A percentile compares a stretch with the other conserved stretches of the same genome.
These are phyloP conservation scores for Xylariaceae sp. DNA, from an alignment of 2,329 filamentous ascomycete genomes.

Conservation along the genomic window DNA sequence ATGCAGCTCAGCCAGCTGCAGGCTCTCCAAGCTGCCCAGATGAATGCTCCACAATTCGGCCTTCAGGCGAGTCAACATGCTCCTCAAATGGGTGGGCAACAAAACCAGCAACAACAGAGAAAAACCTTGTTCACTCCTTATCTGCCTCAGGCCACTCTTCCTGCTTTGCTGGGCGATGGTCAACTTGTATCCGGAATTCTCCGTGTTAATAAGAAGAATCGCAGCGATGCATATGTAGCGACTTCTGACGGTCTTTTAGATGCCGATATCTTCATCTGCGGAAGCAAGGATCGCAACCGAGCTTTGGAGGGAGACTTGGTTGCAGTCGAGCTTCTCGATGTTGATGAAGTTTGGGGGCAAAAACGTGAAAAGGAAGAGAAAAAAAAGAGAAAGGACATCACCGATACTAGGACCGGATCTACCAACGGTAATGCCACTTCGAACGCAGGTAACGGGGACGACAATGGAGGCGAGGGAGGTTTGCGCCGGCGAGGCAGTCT, in stretches of 20 bases:
- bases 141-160: conserved; percentile 87
- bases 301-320: conserved; percentile 95
- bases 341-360: conserved; percentile 97
- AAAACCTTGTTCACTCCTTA: conserved; percentile 99
- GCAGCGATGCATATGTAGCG: conserved; percentile 95
- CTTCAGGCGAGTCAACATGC: conserved; percentile 70
- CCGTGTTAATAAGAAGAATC: conserved; percentile 99
- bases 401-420: conserved; percentile 77
- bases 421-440: conserved; percentile 68
- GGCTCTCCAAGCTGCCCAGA: conserved; percentile 82
- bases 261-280: conserved; percentile 98
- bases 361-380: conserved; percentile 99
- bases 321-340: conserved; percentile 91
- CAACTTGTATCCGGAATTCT: conserved; percentile 95
- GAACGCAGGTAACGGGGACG: conserved; percentile 57
- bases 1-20: conserved; percentile 88
- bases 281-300: conserved; percentile 97
- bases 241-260: conserved; percentile 83
- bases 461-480: conserved; percentile 67
- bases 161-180: conserved; percentile 83
- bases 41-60: conserved; percentile 70
- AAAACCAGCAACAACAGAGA: conserved; percentile 82
- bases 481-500: conserved; percentile 91
- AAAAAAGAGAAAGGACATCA: conserved; percentile 99
- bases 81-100: conserved; percentile 59